Evolutionary conservation across 2,329 filamentous ascomycete genomes (phyloP).

Genomic region (Dryadomyces quercivorus): DNA sequence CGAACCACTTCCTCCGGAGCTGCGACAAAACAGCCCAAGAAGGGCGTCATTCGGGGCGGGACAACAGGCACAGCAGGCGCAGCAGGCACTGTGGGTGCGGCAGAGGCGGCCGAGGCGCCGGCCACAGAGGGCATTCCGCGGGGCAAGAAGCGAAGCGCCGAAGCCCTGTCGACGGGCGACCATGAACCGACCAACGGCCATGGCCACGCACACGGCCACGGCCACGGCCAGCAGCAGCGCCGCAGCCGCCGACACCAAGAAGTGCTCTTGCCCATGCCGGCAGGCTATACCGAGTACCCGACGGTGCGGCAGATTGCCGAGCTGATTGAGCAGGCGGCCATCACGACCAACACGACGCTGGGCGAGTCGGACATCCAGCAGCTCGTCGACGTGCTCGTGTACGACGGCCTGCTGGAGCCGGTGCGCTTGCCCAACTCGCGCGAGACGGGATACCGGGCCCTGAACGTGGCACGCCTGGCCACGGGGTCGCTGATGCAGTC

Average conservation of each 20-base stretch:
- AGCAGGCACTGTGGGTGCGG: too few relatives aligned
- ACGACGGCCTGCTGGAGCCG: slow-evolving; percentile 69
- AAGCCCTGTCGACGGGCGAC: slow-evolving; percentile 27
- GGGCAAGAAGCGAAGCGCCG: slow-evolving; percentile 38
- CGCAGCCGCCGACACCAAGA: slow-evolving; percentile 18
- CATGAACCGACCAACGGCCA: background rate
- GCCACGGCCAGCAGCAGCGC: slow-evolving; percentile 1
- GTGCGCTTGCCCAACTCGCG: slow-evolving; percentile 34
- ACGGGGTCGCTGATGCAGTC: slow-evolving; percentile 20
- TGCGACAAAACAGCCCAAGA: slow-evolving; percentile 21
- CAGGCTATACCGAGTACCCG: slow-evolving; percentile 67
- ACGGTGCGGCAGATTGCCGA: slow-evolving; percentile 67
- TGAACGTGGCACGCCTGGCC: slow-evolving; percentile 32
- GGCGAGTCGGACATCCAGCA: slow-evolving; percentile 69
- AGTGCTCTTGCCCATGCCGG: slow-evolving; percentile 39
- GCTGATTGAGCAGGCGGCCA: slow-evolving; percentile 54
- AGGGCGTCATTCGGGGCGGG: slow-evolving; percentile 27
- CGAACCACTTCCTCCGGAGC: slow-evolving; percentile 16
- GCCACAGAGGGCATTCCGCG: background rate
- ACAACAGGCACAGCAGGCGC: background rate
- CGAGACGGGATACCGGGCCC: slow-evolving; percentile 37
- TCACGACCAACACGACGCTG: slow-evolving; percentile 61
- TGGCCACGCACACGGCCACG: background rate
- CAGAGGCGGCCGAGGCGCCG: too few relatives aligned
- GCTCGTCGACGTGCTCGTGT: slow-evolving; percentile 77